Conservation (phyloP, 768 basidiomycete species). For the Botryobasidium botryosum region DNA sequence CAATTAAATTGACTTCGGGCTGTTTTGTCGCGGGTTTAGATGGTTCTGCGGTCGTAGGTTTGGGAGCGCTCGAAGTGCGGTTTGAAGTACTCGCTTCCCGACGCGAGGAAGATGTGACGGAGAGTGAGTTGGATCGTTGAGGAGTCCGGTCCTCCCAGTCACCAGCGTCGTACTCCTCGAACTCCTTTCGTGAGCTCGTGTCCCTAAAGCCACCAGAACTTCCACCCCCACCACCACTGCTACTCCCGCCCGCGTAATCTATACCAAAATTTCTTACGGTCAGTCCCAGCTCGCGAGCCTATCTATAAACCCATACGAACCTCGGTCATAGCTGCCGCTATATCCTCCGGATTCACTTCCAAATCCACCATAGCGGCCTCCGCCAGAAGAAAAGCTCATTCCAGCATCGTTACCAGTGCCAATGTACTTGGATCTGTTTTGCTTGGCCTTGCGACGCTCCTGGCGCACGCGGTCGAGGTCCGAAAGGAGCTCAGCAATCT, state of each 20-base stretch:
- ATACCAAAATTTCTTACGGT: constrained; percentile 10
- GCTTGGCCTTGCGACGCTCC: constrained; percentile 85
- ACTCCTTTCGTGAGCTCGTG: constrained; percentile 34
- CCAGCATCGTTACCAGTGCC: constrained; percentile 81
- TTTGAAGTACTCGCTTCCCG: neutral
- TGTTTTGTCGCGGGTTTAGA: constrained; percentile 27
- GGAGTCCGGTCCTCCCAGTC: constrained; percentile 48
- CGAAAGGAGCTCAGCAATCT: constrained; percentile 77
- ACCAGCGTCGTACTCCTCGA: constrained; percentile 93
- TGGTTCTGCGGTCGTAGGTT: constrained; percentile 13
- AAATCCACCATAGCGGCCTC: constrained; percentile 52
- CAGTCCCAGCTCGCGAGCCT: no score
- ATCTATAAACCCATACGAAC: no score
- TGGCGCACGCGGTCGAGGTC: constrained; percentile 81
- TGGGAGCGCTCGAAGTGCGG: neutral
- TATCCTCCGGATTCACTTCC: constrained; percentile 41
- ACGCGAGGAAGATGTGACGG: constrained; percentile 8
- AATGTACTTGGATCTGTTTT: constrained; percentile 75
- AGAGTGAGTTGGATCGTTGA: constrained; percentile 26
- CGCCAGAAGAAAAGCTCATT: constrained; percentile 40
- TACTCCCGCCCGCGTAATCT: constrained; percentile 16
- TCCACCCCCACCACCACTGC: constrained; percentile 24
- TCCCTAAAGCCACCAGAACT: constrained; percentile 43
- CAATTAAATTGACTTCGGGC: constrained; percentile 56
- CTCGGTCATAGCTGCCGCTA: constrained; percentile 18